Evolutionary conservation across 2,329 filamentous ascomycete genomes (phyloP), one percentile per base, ranked within the genome.

Genomic region (Paramyrothecium sp.): DNA sequence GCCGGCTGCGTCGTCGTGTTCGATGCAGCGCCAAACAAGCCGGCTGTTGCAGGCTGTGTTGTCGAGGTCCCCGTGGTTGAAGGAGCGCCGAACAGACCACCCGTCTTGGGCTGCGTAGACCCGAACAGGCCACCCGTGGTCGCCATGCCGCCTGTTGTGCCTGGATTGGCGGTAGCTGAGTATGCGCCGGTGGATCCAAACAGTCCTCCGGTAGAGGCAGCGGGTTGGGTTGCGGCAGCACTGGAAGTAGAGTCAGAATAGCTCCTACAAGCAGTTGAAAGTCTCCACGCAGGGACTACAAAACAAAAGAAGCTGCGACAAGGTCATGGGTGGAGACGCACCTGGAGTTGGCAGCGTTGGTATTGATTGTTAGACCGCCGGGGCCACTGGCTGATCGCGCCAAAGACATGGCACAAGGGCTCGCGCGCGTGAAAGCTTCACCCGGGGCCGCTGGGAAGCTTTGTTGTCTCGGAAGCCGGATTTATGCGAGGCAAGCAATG

Each of bases 361-460:
- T 87, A 73, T 88, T 88, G 73, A 88, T 87, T 67, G 81, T 85
- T 62, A 88, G 78, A 67, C 82, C 83, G 61, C 78, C 81, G 60
- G 83, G 83, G 66, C 81, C 83, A 70, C 83, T 86, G 58, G 81
- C 80, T 64, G 84, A 86, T 70, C 83, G 79, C 58, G 77, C 78
- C 68, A 82, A 72, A 69, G 79, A 78, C 79, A 82, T 82, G 56
- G 61, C 54, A 55, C 54, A 55, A 55, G 54, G 26, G 26, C 57
- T 56, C 49, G 54, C 38, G n/a, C 13, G 38, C 13, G 38, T 44
- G 38, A 44, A 19, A 44, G 38, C 38, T 44, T 44, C 38, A 44
- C 38, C 5, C 13, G 38, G n/a, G n/a, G 38, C 38, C n/a, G 38
- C 38, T 7, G n/a, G 38, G 38, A 16, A 44, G 61, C 22, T 38